phyloP scores from a whole-genome alignment of 2,329 filamentous ascomycete genomes.

The Rhynchosporium graminicola region DNA sequence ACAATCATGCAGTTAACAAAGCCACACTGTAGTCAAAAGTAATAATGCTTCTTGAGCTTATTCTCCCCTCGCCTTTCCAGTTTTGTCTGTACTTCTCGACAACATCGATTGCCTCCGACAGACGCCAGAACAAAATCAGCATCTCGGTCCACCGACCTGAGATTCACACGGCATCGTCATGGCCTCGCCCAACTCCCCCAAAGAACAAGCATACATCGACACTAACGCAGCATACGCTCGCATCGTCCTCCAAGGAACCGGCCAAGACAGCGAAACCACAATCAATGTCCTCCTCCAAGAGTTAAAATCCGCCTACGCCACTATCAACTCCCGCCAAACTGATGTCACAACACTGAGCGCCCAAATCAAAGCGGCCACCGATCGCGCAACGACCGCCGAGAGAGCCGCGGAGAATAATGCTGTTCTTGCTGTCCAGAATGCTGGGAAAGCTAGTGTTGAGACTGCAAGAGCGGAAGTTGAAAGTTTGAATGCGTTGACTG shows the following conservation, averaged over 20 bases:
- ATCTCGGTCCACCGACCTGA: not conserved
- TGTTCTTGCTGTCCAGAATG: not conserved
- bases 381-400: not conserved
- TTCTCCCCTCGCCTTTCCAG: not conserved
- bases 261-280: not conserved
- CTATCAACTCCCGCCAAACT: not conserved
- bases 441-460: not conserved
- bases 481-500: not conserved
- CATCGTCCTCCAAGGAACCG: not conserved
- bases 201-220: not conserved
- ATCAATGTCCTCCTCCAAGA: not conserved
- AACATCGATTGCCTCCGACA: not conserved
- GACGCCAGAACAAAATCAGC: not conserved
- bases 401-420: not conserved
- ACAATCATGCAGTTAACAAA: not conserved
- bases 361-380: not conserved
- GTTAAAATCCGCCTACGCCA: not conserved
- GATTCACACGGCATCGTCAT: not conserved
- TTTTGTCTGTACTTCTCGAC: not conserved
- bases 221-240: not conserved
- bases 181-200: not conserved
- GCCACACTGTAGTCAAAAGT: not conserved
- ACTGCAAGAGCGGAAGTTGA: not conserved
- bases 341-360: not conserved
- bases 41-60: not conserved